These are phyloP conservation scores for Trichoderma sp. DNA, from an alignment of 2,329 filamentous ascomycete species.

Conservation along the genomic window DNA sequence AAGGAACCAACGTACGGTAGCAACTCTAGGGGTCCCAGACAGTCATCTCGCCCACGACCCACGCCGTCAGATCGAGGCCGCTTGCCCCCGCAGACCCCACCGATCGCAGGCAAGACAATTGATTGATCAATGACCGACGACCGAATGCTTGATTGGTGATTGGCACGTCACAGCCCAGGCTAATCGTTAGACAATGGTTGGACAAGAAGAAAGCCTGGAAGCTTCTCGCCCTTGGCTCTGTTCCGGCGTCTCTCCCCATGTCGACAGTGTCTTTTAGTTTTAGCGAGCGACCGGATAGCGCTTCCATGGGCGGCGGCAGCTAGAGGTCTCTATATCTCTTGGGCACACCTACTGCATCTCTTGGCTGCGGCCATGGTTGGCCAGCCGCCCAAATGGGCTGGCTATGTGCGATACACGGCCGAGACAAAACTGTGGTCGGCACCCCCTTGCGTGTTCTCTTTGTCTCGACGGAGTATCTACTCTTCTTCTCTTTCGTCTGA, in stretches of 20 bases:
- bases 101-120: background rate
- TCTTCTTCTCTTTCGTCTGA: background rate
- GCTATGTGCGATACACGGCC: background rate
- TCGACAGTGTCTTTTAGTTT: background rate
- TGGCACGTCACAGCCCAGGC: background rate
- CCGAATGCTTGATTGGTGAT: background rate
- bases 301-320: background rate
- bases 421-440: background rate
- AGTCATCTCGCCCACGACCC: background rate
- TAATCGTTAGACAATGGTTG: background rate
- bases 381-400: background rate
- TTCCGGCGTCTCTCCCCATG: background rate
- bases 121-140: background rate
- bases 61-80: conserved; percentile 18
- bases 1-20: background rate
- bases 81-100: conserved; percentile 14
- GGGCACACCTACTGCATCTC: background rate
- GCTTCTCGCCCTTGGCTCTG: conserved; percentile 1
- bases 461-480: background rate
- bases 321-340: background rate
- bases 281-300: background rate
- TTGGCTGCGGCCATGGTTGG: conserved; percentile 1
- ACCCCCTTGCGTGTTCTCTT: background rate
- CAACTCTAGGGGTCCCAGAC: background rate
- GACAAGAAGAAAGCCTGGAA: background rate